Evolutionary conservation across 495 filamentous ascomycete species (phyloP), one percentile per base, ranked within the genome.

Genomic region (Penicillium pancosmium): DNA sequence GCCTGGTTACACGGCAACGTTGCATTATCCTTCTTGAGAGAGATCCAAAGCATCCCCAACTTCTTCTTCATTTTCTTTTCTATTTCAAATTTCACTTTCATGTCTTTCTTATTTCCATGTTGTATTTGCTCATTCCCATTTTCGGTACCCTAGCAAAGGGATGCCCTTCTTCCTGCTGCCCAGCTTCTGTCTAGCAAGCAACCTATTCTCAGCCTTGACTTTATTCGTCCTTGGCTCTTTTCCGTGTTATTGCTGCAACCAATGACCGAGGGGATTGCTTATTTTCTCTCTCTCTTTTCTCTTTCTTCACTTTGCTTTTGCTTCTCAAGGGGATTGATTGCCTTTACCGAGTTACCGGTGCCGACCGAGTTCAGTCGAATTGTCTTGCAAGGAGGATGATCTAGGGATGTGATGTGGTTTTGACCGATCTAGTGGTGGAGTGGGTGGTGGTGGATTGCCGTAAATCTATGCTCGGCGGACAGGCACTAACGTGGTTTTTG

Each of bases 71-170:
- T 31, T 31, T 31, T 31, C 27, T 41, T 41, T 38, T 12, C 41
- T 48, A 21, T 35, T 50, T 56, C 25, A 50, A 21, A 19, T 53
- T 52, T 23, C 25, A 34, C 18, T 55, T 55, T 43, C 41, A 27
- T 52, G 35, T 51, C 46, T 40, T 21, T 12, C 43, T 44, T 56
- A 31, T 41, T 38, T 47, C 21, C 46, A 23, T 27, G 11, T 9
- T 66, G 64, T 67, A 64, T 58, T 64, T 64, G 61, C 61, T 50
- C 48, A 63, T 58, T 57, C 43, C 50, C 50, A 60, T 47, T 59
- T 62, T 52, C 36, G 55, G 60, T 60, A 59, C 12, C 36, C 53
- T 44, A 12, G 15, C 16, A 8, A 9, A 25, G 36, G 41, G 62
- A 60, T 63, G 62, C 57, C 63, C 43, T 46, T 59, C 52, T 56